Evolutionary conservation across 306 rosid genomes (phyloP), one percentile per base, ranked within the genome.

Genomic region (Prosopis cineraria): DNA sequence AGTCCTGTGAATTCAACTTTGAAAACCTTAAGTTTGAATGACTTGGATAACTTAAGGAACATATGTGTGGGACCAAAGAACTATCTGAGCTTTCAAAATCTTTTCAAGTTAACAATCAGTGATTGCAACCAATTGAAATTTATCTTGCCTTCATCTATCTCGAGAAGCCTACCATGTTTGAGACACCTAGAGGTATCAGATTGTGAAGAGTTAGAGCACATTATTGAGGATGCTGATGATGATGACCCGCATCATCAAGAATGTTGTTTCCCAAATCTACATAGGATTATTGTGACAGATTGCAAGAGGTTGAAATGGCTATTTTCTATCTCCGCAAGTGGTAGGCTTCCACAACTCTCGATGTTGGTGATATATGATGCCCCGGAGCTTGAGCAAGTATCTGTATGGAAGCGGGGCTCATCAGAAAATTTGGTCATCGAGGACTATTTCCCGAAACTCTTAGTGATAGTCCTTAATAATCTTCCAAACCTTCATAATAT

Each of bases 21-120:
- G 44, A 7, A 39, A 31, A 22, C 16, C 40, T 3, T 73, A 47
- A 2, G 2, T 1, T 40, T 65, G 60, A 1, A 0, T 11, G 12
- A 31, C 31, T 16, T 73, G 31, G 40, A 47, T 29, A 25, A 65
- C 52, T 55, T 79, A 31, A 73, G 50, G 60, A 22, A 56, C 39
- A 56, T 80, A 31, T 73, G 84, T 73, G 30, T 12, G 65, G 84
- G 84, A 41, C 52, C 33, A 22, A 55, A 43, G 36, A 56, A 22
- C n/a, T 4, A 8, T 20, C 22, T 55, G 9, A 80, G 70, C 64
- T 74, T 80, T 62, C 43, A 73, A 56, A 40, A 73, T 80, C 75
- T 80, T 67, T 11, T 0, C 6, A 16, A 22, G n/a, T 3, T 80
- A 56, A 1, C 3, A 5, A 67, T 80, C 17, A 0, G 0, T 14